Evolutionary conservation across 73 alveolate genomes (phyloP).

Genomic region (Tetrahymena malaccensis): DNA sequence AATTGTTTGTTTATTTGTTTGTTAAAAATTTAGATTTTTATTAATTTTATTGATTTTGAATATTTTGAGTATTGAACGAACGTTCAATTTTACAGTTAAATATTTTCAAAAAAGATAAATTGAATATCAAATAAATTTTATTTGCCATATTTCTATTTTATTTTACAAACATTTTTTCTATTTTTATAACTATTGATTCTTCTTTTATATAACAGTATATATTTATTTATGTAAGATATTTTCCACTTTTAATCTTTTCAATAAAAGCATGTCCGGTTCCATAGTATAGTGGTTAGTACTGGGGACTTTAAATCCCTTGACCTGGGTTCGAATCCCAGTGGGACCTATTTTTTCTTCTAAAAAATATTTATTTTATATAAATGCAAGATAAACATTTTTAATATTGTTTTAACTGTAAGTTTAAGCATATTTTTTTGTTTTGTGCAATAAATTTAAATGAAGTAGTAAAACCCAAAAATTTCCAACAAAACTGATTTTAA

Average conservation of each 20-base stretch:
- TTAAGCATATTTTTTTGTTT: too few relatives aligned
- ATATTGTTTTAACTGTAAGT: too few relatives aligned
- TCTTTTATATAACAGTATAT: neutral
- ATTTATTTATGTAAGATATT: neutral
- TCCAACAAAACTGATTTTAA: too few relatives aligned
- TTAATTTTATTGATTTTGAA: neutral
- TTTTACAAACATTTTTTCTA: neutral
- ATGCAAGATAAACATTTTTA: too few relatives aligned
- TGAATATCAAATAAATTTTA: neutral
- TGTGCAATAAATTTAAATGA: too few relatives aligned
- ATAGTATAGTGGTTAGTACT: neutral
- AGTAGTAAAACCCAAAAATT: too few relatives aligned
- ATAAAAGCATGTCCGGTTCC: neutral
- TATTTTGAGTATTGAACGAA: neutral
- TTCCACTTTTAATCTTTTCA: neutral
- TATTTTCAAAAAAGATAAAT: neutral
- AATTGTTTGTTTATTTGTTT: too few relatives aligned
- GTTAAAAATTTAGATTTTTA: neutral
- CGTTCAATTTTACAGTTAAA: neutral
- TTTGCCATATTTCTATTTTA: neutral
- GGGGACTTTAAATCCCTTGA: conserved; percentile 1
- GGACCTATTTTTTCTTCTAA: neutral
- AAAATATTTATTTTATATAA: too few relatives aligned
- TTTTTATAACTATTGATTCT: too few relatives aligned
- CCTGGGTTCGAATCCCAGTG: conserved; percentile 4